Percentiles rank a stretch among this genome's conserved stretches.
These are phyloP conservation scores for Arachnopeziza araneosa DNA, from an alignment of 2,329 filamentous ascomycete genomes.

Conservation along the genomic window DNA sequence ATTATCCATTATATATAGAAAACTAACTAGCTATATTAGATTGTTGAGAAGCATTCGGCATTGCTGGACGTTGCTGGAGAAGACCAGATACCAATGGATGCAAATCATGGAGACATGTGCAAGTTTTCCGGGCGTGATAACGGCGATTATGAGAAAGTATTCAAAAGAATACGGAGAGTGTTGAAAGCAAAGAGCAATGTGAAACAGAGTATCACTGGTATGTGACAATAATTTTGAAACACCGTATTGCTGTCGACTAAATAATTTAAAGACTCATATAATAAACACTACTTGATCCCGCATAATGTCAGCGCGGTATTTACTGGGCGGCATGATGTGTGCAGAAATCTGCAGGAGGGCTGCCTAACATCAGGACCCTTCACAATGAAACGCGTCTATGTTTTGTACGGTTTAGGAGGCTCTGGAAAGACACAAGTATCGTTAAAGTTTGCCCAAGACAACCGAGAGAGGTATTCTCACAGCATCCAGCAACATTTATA, in stretches of 20 bases:
- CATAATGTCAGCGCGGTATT: conserved; percentile 12
- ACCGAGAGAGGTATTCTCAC: not conserved
- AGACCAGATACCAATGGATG: conserved; percentile 3
- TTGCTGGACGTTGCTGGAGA: conserved; percentile 1
- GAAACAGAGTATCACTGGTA: not conserved
- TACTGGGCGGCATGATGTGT: conserved; percentile 8
- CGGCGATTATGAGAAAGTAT: conserved; percentile 1
- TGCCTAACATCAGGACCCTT: not conserved
- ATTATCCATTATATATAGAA: not conserved
- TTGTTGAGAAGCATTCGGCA: conserved; percentile 5
- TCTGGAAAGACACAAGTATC: conserved; percentile 17
- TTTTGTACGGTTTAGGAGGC: conserved; percentile 3
- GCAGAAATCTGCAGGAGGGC: conserved; percentile 3
- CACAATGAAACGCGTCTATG: not conserved
- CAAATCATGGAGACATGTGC: conserved; percentile 5
- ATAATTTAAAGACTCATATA: not conserved
- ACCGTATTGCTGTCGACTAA: too few relatives aligned
- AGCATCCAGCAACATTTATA: not conserved
- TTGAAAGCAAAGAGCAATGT: not conserved
- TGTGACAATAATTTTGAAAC: not conserved
- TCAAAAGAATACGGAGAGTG: conserved; percentile 1
- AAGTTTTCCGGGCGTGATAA: not conserved
- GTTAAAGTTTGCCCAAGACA: conserved; percentile 8
- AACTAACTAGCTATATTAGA: not conserved
- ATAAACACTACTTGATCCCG: not conserved